A percentile compares a stretch with the other conserved stretches of the same genome.
These are phyloP conservation scores for Mortierella sp. DNA, from an alignment of 371 early-diverging fungal species.

Conservation along the genomic window DNA sequence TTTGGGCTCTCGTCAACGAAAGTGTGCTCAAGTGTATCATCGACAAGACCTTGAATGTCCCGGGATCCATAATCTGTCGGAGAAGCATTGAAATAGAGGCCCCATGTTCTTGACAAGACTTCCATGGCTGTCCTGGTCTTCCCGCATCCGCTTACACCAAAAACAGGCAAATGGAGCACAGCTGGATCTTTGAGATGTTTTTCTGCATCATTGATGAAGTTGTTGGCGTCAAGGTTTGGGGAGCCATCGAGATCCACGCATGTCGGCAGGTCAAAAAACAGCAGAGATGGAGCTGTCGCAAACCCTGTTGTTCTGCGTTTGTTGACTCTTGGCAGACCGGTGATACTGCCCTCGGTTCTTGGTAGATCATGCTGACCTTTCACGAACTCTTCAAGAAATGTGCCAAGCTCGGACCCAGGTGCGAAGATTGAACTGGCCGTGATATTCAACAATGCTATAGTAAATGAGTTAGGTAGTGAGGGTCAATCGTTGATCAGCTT, in stretches of 20 bases:
- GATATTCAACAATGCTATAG: not conserved
- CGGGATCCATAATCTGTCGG: slow-evolving; percentile 12
- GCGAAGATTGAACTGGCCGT: slow-evolving; percentile 1
- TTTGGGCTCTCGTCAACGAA: not conserved
- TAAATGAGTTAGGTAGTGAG: too few relatives aligned
- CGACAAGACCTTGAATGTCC: slow-evolving; percentile 9
- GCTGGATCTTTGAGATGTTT: slow-evolving; percentile 1
- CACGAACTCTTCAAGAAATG: slow-evolving; percentile 11
- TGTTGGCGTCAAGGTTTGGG: too few relatives aligned
- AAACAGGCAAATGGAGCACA: slow-evolving; percentile 12
- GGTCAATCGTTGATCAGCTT: not conserved
- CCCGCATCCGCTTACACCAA: slow-evolving; percentile 21
- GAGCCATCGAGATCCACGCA: not conserved
- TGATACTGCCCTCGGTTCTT: slow-evolving; percentile 11
- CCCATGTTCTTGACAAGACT: slow-evolving; percentile 23
- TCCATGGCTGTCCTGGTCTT: slow-evolving; percentile 22
- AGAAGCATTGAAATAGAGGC: slow-evolving; percentile 23
- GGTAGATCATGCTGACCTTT: slow-evolving; percentile 13
- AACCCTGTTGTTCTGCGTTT: not conserved
- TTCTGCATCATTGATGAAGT: not conserved
- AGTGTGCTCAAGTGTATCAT: not conserved
- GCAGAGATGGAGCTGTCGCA: slow-evolving; percentile 12
- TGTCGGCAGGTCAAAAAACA: slow-evolving; percentile 19
- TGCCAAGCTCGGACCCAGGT: not conserved
- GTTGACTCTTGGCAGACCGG: slow-evolving; percentile 13